These are phyloP conservation scores for Penicillium aurantiogriseum DNA, from an alignment of 2,329 filamentous ascomycete genomes.

Conservation along the genomic window DNA sequence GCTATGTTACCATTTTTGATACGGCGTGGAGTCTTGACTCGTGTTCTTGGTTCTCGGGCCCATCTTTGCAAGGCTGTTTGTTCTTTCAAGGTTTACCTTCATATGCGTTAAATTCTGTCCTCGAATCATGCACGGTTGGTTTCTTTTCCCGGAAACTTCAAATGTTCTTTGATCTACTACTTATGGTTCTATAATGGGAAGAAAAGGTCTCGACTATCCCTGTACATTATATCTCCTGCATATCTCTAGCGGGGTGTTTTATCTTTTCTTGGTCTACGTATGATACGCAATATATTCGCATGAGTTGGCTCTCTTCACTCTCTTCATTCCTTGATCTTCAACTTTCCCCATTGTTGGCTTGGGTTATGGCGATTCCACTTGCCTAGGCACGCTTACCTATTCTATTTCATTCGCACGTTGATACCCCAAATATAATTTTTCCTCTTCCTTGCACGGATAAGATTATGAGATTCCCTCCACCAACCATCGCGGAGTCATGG, in stretches of 20 bases:
- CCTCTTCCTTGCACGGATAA: background rate
- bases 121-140: too few species aligned
- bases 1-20: constrained; percentile 22
- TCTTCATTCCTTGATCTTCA: background rate
- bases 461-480: constrained; percentile 43
- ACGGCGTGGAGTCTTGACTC: constrained; percentile 9
- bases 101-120: background rate
- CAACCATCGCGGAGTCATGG: constrained; percentile 45
- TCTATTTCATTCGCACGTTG: background rate
- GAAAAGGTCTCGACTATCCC: background rate
- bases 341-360: background rate
- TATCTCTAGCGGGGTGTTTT: background rate
- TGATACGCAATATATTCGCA: background rate
- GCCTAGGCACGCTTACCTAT: background rate
- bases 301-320: background rate
- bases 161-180: background rate
- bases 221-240: constrained; percentile 8
- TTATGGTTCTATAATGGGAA: background rate
- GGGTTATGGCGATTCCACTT: background rate
- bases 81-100: background rate
- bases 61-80: background rate
- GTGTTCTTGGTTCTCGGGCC: background rate
- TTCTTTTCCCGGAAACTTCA: background rate
- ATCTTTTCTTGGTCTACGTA: background rate
- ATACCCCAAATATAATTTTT: background rate